Evolutionary conservation across 306 rosid species (phyloP).

Genomic region (Corylus heterophylla): DNA sequence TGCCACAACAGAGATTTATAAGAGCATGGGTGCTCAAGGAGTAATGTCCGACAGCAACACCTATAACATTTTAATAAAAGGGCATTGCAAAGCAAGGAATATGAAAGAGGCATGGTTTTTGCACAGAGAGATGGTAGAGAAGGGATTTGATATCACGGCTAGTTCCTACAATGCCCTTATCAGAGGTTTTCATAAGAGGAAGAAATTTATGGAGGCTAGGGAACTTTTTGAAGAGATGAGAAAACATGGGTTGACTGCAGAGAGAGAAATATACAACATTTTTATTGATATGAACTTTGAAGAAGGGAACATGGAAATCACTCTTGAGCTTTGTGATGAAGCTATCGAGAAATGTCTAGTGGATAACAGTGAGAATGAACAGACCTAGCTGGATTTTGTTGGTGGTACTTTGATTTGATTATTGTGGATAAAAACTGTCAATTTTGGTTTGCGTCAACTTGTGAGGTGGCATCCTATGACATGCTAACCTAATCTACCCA

Average conservation of each 20-base stretch:
- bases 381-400: constrained; percentile 32
- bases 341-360: constrained; percentile 76
- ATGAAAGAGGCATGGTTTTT: constrained; percentile 87
- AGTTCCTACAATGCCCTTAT: constrained; percentile 70
- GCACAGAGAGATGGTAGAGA: constrained; percentile 64
- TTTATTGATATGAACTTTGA: constrained; percentile 72
- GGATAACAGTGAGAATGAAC: constrained; percentile 26
- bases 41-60: constrained; percentile 72
- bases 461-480: constrained; percentile 27
- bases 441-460: constrained; percentile 12
- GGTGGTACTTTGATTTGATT: constrained; percentile 22
- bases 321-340: constrained; percentile 87
- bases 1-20: constrained; percentile 54
- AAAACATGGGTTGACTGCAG: constrained; percentile 60
- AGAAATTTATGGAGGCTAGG: constrained; percentile 68
- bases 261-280: constrained; percentile 69
- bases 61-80: constrained; percentile 73
- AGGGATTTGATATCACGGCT: constrained; percentile 56
- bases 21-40: constrained; percentile 62
- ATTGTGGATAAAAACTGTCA: neutral
- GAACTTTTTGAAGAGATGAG: constrained; percentile 88
- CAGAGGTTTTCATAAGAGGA: constrained; percentile 67
- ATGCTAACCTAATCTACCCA: neutral
- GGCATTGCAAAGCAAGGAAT: constrained; percentile 83
- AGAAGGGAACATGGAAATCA: constrained; percentile 72